Evolutionary conservation across 768 basidiomycete genomes (phyloP).

Genomic region (Epithele typhae): DNA sequence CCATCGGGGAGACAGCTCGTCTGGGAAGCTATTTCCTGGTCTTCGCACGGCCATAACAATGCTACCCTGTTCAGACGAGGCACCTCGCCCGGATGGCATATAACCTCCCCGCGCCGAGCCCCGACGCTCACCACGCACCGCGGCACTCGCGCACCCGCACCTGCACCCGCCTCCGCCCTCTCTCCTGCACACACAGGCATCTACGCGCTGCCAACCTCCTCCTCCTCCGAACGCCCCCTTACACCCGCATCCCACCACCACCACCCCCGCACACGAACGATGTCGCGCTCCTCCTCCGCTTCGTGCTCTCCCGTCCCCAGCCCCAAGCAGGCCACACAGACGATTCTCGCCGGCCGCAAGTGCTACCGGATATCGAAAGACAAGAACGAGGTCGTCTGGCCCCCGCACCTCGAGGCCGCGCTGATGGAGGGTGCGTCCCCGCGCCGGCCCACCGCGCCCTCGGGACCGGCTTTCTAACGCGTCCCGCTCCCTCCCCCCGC

Average conservation of each 20-base stretch:
- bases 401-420: conserved; percentile 72
- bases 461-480: no score
- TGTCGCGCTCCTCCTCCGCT: conserved; percentile 2
- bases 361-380: conserved; percentile 74
- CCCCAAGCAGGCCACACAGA: conserved; percentile 52
- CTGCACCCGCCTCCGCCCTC: not conserved
- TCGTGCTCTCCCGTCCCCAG: not conserved
- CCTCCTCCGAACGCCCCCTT: not conserved
- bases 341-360: conserved; percentile 64
- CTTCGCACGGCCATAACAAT: no score
- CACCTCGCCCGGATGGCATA: no score
- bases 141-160: not conserved
- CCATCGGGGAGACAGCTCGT: no score
- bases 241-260: not conserved
- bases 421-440: conserved; percentile 63
- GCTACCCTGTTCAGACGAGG: no score
- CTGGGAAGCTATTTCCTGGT: no score
- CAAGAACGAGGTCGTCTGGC: conserved; percentile 71
- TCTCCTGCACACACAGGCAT: no score
- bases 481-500: conserved; percentile 16
- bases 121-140: not conserved
- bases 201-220: no score
- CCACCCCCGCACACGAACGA: not conserved
- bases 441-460: not conserved
- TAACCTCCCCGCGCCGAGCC: no score